A percentile compares a stretch with the other conserved stretches of the same genome.
These are phyloP conservation scores for Calonectria crousiana DNA, from an alignment of 2,329 filamentous ascomycete species.

Conservation along the genomic window DNA sequence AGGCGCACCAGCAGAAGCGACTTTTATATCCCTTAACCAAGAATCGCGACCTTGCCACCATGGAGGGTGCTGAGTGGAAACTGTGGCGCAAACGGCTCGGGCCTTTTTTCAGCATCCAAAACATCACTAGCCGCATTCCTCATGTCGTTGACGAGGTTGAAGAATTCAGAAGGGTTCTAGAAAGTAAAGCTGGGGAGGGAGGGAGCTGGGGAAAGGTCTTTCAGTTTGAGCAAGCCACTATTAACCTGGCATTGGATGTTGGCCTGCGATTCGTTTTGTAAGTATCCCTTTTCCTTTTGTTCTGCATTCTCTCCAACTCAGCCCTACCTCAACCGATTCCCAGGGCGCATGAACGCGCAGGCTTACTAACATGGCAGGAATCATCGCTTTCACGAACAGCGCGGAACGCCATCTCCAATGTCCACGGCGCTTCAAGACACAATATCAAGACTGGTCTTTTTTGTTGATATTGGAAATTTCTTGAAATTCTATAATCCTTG, in stretches of 20 bases:
- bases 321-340: too few relatives aligned
- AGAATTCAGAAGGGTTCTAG: conserved; percentile 46
- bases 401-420: conserved; percentile 17
- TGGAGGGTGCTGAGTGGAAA: conserved; percentile 46
- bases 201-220: conserved; percentile 37
- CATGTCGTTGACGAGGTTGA: conserved; percentile 53
- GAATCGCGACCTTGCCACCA: conserved; percentile 47
- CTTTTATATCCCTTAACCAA: conserved; percentile 46
- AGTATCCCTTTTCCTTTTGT: not conserved
- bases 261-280: conserved; percentile 53
- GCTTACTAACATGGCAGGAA: conserved; percentile 15
- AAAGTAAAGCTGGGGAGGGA: conserved; percentile 21
- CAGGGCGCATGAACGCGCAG: not conserved
- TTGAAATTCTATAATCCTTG: conserved; percentile 29
- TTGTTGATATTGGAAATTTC: conserved; percentile 26
- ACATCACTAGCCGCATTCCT: conserved; percentile 49
- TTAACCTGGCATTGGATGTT: conserved; percentile 55
- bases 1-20: conserved; percentile 44
- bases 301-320: too few relatives aligned
- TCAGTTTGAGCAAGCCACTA: conserved; percentile 49
- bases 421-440: conserved; percentile 27
- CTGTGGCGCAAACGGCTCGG: conserved; percentile 50
- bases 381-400: conserved; percentile 30
- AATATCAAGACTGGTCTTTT: conserved; percentile 25
- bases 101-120: conserved; percentile 53